Base-by-base conservation (phyloP, 768 basidiomycete species). In the Hortiboletus campestris region DNA sequence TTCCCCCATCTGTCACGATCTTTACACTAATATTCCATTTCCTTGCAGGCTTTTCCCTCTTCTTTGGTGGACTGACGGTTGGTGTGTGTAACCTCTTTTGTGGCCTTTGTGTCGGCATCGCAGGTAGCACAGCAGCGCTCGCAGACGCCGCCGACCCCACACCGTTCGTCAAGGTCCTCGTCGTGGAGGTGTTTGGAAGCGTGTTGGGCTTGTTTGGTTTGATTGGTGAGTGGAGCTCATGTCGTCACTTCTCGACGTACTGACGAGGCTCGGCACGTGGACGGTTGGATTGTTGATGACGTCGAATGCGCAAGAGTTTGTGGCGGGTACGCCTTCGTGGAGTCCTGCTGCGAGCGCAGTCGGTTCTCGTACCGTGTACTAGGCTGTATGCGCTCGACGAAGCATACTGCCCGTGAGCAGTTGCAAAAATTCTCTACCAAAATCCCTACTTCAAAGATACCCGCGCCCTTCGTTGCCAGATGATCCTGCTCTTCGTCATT, bases 1-100 rank as follows among this genome's bases (percentile, higher is more conserved):
- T 19, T 51, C 25, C 29, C 14, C 28, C 14, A 3, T 17, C 28
- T 20, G 28, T 16, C 29, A 35, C 28, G 13, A 20, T 40, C 25
- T 51, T 14, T 20, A 25, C n/a, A 13, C 22, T 31, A 17, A 60
- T n/a, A 19, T 17, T 6, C 2, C 17, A 2, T 28, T 20, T 16
- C 22, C 9, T 32, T 16, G 7, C 13, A 92, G 92, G 94, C 6
- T 98, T 84, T 65, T 88, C 96, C 3, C 80, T 98, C 48, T 98
- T 99, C 80, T 98, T 95, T 88, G 95, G 94, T 22, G 97, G 97
- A 31, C 75, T 98, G 34, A 94, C 94, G 2, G 95, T 96, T 29
- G 97, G 97, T 16, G 68, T 85, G 5, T 98, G 96, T 75, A 98
- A 98, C 73, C 81, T 98, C 25, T 80, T 99, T 20, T 98, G 97